These are phyloP conservation scores for Cyberlindnera suaveolens DNA, from an alignment of 805 yeast genomes.

Conservation along the genomic window DNA sequence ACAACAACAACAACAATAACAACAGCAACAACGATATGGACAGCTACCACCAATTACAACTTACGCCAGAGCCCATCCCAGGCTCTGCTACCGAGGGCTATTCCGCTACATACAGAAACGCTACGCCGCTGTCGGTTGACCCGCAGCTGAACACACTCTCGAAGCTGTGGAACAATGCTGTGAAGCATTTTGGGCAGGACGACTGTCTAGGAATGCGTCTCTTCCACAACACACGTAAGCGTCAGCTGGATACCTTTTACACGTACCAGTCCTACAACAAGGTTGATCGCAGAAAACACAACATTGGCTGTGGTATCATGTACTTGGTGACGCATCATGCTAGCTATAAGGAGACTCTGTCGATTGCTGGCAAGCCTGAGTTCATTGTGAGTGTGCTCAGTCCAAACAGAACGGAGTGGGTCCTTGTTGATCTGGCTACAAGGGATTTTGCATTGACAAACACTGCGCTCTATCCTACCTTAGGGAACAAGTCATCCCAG, in stretches of 20 bases:
- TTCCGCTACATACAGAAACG: conserved; percentile 39
- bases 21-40: background rate
- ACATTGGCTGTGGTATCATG: conserved; percentile 36
- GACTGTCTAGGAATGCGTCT: conserved; percentile 34
- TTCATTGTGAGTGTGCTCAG: conserved; percentile 51
- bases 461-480: conserved; percentile 47
- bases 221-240: conserved; percentile 17
- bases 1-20: background rate
- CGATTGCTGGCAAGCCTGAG: conserved; percentile 20
- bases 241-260: conserved; percentile 18
- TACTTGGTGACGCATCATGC: conserved; percentile 18
- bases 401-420: conserved; percentile 58
- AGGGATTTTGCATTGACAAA: conserved; percentile 43
- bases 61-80: conserved; percentile 23
- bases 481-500: conserved; percentile 51
- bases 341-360: conserved; percentile 3
- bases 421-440: conserved; percentile 59
- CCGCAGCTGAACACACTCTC: conserved; percentile 32
- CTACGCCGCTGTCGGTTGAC: conserved; percentile 14
- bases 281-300: conserved; percentile 27
- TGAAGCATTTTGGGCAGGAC: conserved; percentile 19
- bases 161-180: conserved; percentile 32
- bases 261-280: conserved; percentile 24
- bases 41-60: background rate
- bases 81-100: conserved; percentile 35